phyloP scores from a whole-genome alignment of 2,329 filamentous ascomycete species.

The Cladorrhinum sp. region DNA sequence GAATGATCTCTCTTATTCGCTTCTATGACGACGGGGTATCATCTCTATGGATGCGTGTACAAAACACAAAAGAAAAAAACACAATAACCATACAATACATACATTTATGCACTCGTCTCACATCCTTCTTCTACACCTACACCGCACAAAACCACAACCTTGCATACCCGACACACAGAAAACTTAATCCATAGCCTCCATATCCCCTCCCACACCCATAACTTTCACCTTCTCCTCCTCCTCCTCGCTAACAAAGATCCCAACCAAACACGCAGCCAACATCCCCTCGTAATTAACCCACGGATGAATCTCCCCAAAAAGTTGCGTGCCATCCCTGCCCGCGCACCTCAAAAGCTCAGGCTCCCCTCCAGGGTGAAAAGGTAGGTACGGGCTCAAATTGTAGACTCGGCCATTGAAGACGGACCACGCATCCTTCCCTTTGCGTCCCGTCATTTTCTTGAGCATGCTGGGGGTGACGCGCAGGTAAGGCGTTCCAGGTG shows the following conservation, averaged over 20 bases:
- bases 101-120: not conserved
- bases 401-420: conserved; percentile 88
- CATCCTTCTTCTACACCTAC: conserved; percentile 7
- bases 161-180: not conserved
- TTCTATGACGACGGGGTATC: conserved; percentile 21
- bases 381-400: conserved; percentile 84
- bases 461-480: conserved; percentile 82
- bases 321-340: conserved; percentile 57
- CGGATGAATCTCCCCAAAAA: conserved; percentile 66
- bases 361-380: conserved; percentile 86
- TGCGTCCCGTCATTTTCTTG: conserved; percentile 73
- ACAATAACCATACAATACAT: not conserved
- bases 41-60: conserved; percentile 6
- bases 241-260: conserved; percentile 60
- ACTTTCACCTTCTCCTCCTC: conserved; percentile 35
- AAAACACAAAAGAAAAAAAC: not conserved
- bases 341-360: conserved; percentile 66
- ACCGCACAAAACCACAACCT: not conserved
- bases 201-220: conserved; percentile 37
- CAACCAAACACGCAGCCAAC: conserved; percentile 61
- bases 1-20: not conserved
- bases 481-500: conserved; percentile 52
- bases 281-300: conserved; percentile 74
- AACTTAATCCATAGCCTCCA: conserved; percentile 44
- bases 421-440: conserved; percentile 86